Percentiles rank a stretch among this genome's conserved stretches.
Conservation (phyloP, 257 asterid genomes). For the Nyctanthes arbortristis region DNA sequence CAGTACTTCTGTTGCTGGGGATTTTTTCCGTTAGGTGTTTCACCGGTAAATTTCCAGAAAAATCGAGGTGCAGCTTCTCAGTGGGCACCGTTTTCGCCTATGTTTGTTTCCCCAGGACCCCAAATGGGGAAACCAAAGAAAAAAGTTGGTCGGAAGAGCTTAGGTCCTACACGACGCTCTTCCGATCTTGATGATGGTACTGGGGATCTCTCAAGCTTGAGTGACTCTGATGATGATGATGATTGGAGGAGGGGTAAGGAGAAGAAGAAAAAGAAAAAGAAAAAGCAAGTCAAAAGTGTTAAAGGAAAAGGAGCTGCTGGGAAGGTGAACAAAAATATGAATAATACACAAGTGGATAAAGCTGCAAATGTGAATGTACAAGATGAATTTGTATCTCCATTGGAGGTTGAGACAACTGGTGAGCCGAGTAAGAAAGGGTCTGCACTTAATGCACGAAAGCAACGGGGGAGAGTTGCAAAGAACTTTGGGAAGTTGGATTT, state of each 20-base stretch:
- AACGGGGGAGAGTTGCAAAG: constrained; percentile 42
- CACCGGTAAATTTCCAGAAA: constrained; percentile 46
- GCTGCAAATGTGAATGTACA: constrained; percentile 32
- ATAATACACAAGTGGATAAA: constrained; percentile 33
- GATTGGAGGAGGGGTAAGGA: no score
- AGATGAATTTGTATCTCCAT: constrained; percentile 31
- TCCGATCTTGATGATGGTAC: constrained; percentile 58
- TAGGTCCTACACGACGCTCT: constrained; percentile 45
- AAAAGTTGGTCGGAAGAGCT: constrained; percentile 29
- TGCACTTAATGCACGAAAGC: constrained; percentile 40
- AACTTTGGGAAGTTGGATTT: constrained; percentile 61
- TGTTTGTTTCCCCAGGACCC: constrained; percentile 54
- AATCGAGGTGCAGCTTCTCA: constrained; percentile 28
- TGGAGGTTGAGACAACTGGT: constrained; percentile 26
- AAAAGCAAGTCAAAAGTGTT: constrained; percentile 31
- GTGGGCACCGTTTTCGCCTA: constrained; percentile 80
- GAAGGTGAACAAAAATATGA: constrained; percentile 25
- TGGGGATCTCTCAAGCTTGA: constrained; percentile 48
- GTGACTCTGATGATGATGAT: constrained; percentile 57
- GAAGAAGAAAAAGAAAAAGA: constrained; percentile 23
- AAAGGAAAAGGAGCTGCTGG: constrained; percentile 24
- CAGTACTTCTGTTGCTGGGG: constrained; percentile 80
- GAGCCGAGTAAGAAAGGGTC: constrained; percentile 44
- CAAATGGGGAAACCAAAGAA: constrained; percentile 22
- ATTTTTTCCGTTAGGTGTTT: constrained; percentile 57